Evolutionary conservation across 2,329 filamentous ascomycete genomes (phyloP), one percentile per base, ranked within the genome.

Genomic region (Cladosporium sp.): DNA sequence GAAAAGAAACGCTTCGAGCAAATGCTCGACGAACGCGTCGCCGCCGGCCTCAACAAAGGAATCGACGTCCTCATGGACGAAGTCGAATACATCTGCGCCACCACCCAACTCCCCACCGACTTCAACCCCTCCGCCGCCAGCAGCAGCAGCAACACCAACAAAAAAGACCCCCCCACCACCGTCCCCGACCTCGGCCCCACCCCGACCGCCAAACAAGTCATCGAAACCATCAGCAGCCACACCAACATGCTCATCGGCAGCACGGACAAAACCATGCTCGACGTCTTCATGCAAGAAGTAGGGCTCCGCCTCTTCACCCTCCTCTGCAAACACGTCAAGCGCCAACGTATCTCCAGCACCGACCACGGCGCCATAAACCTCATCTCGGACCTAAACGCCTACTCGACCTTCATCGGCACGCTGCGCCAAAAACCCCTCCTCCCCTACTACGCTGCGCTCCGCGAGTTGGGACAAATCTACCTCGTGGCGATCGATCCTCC

Each of bases 1-100:
- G 91, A 93, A 57, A 98, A 98, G 80, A 97, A 96, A 73, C 90
- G 88, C 57, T 98, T 97, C 62, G 93, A 98, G 75, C 91, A 96
- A 65, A 95, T 96, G 86, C 83, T 98, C 1, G 93, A 98, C 64
- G 93, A 97, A 70, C 88, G 88, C 53, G 93, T 98, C 7, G 93
- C 93, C 3, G 90, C 92, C 7, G 94, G 94, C 1, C 75, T 98
- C 55, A 96, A 96, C 69, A 96, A 95, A 72, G 93, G 93, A 56
- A 97, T 98, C 55, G 92, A 98, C 63, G 93, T 96, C 51, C 79
- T 98, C 38, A 97, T 98, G 86, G 90, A 95, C 61, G 93, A 98
- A 71, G 91, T 97, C 22, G 93, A 98, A 67, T 96, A 94, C 65
- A 79, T 98, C 30, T 90, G 90, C 60, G 90, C 88, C 15, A 95